Evolutionary conservation across 768 basidiomycete species (phyloP).

Genomic region (Galerina sulciceps): DNA sequence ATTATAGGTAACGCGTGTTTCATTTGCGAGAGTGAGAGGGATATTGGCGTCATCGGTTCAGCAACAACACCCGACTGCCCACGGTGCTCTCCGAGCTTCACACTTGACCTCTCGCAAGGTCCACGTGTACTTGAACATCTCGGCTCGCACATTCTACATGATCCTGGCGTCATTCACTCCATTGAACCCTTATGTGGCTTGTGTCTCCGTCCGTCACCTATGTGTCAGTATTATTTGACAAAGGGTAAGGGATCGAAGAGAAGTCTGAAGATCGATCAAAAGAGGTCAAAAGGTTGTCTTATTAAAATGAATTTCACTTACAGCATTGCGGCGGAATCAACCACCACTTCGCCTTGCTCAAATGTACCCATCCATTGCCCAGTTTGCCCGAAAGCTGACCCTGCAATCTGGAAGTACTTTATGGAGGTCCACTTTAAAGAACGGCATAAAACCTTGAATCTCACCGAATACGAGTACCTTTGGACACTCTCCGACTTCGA

Average conservation of each 20-base stretch:
- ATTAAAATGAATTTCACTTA: slow-evolving; percentile 21
- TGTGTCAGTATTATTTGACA: slow-evolving; percentile 22
- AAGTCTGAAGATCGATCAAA: slow-evolving; percentile 19
- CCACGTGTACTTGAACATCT: slow-evolving; percentile 30
- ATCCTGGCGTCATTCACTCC: slow-evolving; percentile 12
- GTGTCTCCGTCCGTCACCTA: slow-evolving; percentile 23
- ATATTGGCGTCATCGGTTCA: slow-evolving; percentile 9
- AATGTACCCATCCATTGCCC: slow-evolving; percentile 30
- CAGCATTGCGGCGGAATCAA: slow-evolving; percentile 11
- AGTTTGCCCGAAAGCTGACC: slow-evolving; percentile 14
- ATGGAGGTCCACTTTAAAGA: slow-evolving; percentile 19
- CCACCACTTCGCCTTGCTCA: slow-evolving; percentile 16
- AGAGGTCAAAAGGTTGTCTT: slow-evolving; percentile 19
- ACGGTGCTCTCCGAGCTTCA: slow-evolving; percentile 8
- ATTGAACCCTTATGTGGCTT: slow-evolving; percentile 26
- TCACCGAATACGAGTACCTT: slow-evolving; percentile 10
- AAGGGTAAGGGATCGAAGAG: slow-evolving; percentile 24
- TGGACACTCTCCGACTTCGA: slow-evolving; percentile 23
- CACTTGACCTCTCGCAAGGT: slow-evolving; percentile 15
- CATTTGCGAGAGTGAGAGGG: slow-evolving; percentile 16
- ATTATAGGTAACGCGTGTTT: slow-evolving; percentile 24
- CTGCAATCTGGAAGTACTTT: slow-evolving; percentile 25
- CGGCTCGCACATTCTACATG: slow-evolving; percentile 30
- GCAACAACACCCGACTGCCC: slow-evolving; percentile 12
- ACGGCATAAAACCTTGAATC: slow-evolving; percentile 6